Base-by-base conservation (phyloP, 352 stramenopile species). In the Pythium brassicae region DNA sequence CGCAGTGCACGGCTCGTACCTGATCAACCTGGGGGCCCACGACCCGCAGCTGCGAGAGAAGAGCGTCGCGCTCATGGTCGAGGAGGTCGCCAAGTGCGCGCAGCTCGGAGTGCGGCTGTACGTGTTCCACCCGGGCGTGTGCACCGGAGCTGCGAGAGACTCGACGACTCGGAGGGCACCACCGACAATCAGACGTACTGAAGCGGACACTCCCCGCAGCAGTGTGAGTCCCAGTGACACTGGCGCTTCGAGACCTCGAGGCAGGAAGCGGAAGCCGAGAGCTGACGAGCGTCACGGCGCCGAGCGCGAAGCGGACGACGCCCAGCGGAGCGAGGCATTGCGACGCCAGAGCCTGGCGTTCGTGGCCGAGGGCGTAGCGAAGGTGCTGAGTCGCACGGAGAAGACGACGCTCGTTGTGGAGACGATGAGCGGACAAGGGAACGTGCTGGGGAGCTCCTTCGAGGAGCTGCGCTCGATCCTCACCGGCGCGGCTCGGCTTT, bases 401-500 rank as follows among this genome's bases (percentile, higher is more conserved):
- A 53, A 67, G 20, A 68, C 76, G 7, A 67, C 53, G 14, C 62
- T 82, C 8, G 61, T 70, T 22, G 55, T 77, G 1, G 72, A 82
- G 60, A 79, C 76, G 55, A 82, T 79, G 68, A 63, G 59, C 43
- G 63, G 61, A 4, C 72, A 82, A 53, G 72, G 72, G 26, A 76
- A 71, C 45, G 59, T 68, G 26, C 43, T 82, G 8, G 69, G 69
- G 0, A 53, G 64, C 12, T 50, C 63, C n/a, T 76, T 82, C 39
- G 19, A 62, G 11, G 69, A 82, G 50, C 51, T 82, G 0, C 59
- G 65, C 11, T 51, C 40, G 15, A 74, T 82, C 45, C 52, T 82
- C 11, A 65, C 74, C 11, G 50, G 39, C 6, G 60, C 63, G 3
- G 51, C 55, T 4, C 37, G 49, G 3, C 35, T 29, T 17, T 39